phyloP scores from a whole-genome alignment of 2,329 filamentous ascomycete species.

The Neofusicoccum kwambonambiense region DNA sequence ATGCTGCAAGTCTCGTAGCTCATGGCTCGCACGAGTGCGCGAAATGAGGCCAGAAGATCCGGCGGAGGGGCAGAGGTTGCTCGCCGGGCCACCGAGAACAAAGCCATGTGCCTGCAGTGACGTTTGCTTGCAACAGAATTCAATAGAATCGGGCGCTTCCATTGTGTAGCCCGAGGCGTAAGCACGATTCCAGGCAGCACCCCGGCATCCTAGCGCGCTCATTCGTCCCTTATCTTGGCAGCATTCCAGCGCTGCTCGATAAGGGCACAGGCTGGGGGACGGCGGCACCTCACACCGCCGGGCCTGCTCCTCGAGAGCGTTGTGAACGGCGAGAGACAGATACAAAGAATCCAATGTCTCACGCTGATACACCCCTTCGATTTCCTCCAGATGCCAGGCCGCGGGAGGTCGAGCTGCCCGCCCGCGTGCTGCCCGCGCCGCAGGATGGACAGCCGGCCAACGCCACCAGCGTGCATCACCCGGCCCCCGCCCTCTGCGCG shows the following conservation, averaged over 20 bases:
- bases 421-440: neutral
- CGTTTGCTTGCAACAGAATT: constrained; percentile 12
- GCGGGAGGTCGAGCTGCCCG: neutral
- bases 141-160: constrained; percentile 13
- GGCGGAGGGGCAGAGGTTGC: too few relatives aligned
- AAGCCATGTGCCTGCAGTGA: constrained; percentile 12
- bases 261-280: neutral
- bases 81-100: neutral
- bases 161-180: neutral
- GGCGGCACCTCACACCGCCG: constrained; percentile 2
- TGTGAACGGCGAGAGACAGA: neutral
- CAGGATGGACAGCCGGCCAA: neutral
- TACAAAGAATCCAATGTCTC: constrained; percentile 14
- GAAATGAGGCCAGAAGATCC: neutral
- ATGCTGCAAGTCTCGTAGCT: constrained; percentile 10
- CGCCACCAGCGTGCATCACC: constrained; percentile 10
- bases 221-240: constrained; percentile 3
- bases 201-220: constrained; percentile 3
- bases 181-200: constrained; percentile 9
- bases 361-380: constrained; percentile 6
- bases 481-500: neutral
- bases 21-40: constrained; percentile 13
- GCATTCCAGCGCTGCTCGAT: constrained; percentile 4
- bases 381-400: neutral
- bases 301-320: neutral